Conservation (phyloP, 192 early-diverging fungal genomes). For the Entomortierella parvispora region DNA sequence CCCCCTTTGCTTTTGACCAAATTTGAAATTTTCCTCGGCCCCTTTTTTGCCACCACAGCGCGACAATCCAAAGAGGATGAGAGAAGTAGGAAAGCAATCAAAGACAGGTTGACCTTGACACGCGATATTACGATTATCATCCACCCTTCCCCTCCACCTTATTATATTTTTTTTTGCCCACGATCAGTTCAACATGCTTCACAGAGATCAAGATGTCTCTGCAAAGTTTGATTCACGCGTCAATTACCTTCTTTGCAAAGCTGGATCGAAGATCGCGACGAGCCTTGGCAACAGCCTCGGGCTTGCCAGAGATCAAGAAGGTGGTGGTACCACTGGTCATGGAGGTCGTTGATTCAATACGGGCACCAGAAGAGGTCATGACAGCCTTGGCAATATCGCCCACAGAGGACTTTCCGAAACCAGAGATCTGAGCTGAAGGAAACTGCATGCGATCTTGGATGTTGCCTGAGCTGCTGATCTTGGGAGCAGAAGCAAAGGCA, state of each 20-base stretch:
- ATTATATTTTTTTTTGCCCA: too few relatives aligned
- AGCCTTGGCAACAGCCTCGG: constrained; percentile 80
- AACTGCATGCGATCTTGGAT: constrained; percentile 70
- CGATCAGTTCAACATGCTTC: too few relatives aligned
- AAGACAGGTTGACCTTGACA: too few relatives aligned
- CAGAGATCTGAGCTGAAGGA: constrained; percentile 58
- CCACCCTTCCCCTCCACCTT: too few relatives aligned
- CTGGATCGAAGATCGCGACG: constrained; percentile 81
- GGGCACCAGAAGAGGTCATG: constrained; percentile 74
- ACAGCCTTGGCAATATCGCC: constrained; percentile 69
- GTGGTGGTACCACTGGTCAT: constrained; percentile 75
- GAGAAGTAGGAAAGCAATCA: too few relatives aligned
- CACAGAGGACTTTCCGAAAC: constrained; percentile 56
- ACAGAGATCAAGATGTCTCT: too few relatives aligned
- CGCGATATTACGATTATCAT: too few relatives aligned
- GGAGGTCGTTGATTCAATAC: constrained; percentile 88
- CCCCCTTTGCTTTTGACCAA: too few relatives aligned
- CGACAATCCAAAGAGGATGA: background rate
- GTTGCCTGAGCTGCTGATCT: constrained; percentile 50
- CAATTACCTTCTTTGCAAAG: constrained; percentile 73
- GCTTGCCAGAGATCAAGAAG: constrained; percentile 84
- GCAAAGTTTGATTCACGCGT: background rate
- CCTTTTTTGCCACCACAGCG: background rate
- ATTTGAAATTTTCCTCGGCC: background rate
- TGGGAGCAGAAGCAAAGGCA: constrained; percentile 43